Conservation (phyloP, 257 asterid species). For the Phtheirospermum japonicum region DNA sequence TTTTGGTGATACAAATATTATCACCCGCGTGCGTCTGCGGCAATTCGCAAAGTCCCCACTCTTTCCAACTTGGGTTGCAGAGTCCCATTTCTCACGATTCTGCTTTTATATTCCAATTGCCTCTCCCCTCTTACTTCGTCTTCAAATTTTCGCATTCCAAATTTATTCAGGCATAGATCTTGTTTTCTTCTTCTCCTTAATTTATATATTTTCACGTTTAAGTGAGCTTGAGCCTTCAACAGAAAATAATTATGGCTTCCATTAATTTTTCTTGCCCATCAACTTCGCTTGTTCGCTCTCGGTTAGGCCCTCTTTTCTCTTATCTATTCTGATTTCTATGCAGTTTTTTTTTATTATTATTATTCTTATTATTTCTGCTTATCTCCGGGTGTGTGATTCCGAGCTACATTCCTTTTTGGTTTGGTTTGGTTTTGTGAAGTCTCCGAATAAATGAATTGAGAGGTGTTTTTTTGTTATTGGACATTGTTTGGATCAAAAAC, state of each 20-base stretch:
- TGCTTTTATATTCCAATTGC: background rate
- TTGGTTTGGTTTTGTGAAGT: too few relatives aligned
- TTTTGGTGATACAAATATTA: background rate
- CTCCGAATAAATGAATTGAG: too few relatives aligned
- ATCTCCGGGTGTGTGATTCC: background rate
- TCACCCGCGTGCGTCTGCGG: background rate
- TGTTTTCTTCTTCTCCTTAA: background rate
- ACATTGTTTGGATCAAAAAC: slow-evolving; percentile 26
- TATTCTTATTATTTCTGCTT: background rate
- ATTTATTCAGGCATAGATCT: slow-evolving; percentile 3
- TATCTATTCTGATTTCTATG: background rate
- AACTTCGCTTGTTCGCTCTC: slow-evolving; percentile 50
- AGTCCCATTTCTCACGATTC: too few relatives aligned
- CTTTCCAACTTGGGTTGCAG: too few relatives aligned
- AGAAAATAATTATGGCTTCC: slow-evolving; percentile 57
- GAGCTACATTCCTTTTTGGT: slow-evolving; percentile 13
- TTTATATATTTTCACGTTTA: background rate
- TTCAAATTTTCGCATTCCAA: background rate
- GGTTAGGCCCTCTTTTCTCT: slow-evolving; percentile 38
- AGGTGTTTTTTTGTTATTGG: background rate
- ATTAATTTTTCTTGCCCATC: slow-evolving; percentile 63
- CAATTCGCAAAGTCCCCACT: too few relatives aligned
- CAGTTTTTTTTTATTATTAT: too few relatives aligned
- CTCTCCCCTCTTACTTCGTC: background rate
- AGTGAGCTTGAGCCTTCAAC: background rate